phyloP scores from a whole-genome alignment of 768 basidiomycete genomes.

The Termitomyces sp. region DNA sequence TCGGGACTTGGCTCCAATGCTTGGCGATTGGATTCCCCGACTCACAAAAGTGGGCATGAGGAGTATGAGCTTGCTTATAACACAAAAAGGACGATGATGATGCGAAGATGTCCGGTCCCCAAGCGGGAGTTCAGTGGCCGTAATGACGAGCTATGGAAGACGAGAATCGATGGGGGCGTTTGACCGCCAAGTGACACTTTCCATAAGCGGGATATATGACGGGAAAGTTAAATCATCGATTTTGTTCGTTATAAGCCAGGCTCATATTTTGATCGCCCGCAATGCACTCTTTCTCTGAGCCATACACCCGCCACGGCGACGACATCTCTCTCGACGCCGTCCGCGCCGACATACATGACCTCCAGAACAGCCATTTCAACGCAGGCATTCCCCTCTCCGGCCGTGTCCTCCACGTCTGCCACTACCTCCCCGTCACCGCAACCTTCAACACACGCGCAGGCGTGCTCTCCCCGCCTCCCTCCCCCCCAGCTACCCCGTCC shows the following conservation, averaged over 20 bases:
- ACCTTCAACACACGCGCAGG: slow-evolving; percentile 48
- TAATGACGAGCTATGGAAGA: no score
- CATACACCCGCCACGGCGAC: slow-evolving; percentile 59
- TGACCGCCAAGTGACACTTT: not conserved
- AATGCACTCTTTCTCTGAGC: slow-evolving; percentile 75
- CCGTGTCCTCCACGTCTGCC: slow-evolving; percentile 87
- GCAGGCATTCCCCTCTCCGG: slow-evolving; percentile 59
- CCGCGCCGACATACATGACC: slow-evolving; percentile 60
- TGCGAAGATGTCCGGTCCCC: no score
- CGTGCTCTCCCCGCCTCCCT: slow-evolving; percentile 69
- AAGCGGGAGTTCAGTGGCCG: no score
- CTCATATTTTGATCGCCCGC: not conserved
- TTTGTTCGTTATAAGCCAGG: slow-evolving; percentile 1
- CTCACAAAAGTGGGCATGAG: no score
- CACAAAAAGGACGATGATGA: no score
- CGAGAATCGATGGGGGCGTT: no score
- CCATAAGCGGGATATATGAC: slow-evolving; percentile 4
- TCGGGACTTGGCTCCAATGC: not conserved
- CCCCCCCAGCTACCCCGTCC: slow-evolving; percentile 56
- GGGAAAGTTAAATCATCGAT: slow-evolving; percentile 11
- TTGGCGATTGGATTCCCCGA: not conserved
- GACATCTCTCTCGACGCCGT: slow-evolving; percentile 69
- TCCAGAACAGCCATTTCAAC: slow-evolving; percentile 67
- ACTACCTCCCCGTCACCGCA: slow-evolving; percentile 78
- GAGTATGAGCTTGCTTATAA: no score